A percentile compares a stretch with the other conserved stretches of the same genome.
Conservation (phyloP, 192 early-diverging fungal species). For the Backusella westeae region DNA sequence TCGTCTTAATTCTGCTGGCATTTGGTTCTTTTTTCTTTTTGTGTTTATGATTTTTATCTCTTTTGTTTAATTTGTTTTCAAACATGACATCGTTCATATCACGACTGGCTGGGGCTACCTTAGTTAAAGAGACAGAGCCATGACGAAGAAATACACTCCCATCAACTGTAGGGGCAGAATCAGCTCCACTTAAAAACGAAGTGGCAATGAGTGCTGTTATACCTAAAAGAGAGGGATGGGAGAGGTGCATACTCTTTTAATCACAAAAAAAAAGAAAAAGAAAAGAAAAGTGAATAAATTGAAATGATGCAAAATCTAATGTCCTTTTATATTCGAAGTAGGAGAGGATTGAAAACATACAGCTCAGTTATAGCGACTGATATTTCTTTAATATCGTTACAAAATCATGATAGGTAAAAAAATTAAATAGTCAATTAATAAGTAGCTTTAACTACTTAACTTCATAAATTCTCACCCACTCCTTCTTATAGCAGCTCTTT, state of each 20-base stretch:
- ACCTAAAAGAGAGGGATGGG: constrained; percentile 9
- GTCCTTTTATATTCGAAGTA: not conserved
- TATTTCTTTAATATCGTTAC: not conserved
- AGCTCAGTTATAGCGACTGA: not conserved
- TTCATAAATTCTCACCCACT: not conserved
- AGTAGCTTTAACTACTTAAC: not conserved
- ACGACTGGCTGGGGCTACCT: not conserved
- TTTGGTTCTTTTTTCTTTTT: not conserved
- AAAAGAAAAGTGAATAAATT: not conserved
- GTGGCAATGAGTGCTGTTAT: not conserved
- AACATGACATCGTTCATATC: not conserved
- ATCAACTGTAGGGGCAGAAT: not conserved
- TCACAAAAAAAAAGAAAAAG: not conserved
- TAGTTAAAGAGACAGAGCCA: not conserved
- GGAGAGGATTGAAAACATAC: not conserved
- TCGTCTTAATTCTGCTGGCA: not conserved
- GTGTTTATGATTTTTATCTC: not conserved
- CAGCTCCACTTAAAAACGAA: not conserved
- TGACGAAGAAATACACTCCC: not conserved
- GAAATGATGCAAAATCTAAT: not conserved
- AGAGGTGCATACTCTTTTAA: not conserved
- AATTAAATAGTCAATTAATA: not conserved
- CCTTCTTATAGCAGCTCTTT: too few species aligned
- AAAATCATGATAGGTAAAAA: not conserved
- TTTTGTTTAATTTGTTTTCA: not conserved